These are phyloP conservation scores for Choiromyces venosus DNA, from an alignment of 495 filamentous ascomycete genomes.

Conservation along the genomic window DNA sequence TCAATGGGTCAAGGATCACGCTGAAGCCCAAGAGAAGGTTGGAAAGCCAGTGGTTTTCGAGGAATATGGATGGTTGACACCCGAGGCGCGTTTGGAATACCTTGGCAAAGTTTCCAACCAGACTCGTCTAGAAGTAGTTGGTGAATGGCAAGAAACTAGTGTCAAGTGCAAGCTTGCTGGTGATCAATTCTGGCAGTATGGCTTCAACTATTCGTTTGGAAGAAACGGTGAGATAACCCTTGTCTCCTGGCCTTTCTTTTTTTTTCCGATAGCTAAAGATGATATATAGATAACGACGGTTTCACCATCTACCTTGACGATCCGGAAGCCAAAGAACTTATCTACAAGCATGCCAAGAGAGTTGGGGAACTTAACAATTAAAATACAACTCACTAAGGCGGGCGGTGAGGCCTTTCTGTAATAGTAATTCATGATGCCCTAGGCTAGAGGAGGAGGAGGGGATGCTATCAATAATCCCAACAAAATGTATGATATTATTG, in stretches of 20 bases:
- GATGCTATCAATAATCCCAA: background rate
- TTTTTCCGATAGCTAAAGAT: background rate
- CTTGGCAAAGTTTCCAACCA: conserved; percentile 40
- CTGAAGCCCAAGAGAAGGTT: conserved; percentile 50
- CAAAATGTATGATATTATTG: background rate
- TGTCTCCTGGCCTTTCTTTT: background rate
- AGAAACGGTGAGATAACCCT: conserved; percentile 42
- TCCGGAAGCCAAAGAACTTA: conserved; percentile 26
- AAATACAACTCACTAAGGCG: background rate
- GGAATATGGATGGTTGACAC: conserved; percentile 54
- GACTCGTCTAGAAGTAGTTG: conserved; percentile 48
- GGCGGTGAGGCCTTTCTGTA: background rate
- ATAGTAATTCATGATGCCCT: background rate
- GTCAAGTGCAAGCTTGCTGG: conserved; percentile 51
- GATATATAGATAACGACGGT: conserved; percentile 51
- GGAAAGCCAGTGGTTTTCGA: conserved; percentile 65
- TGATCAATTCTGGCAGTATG: conserved; percentile 65
- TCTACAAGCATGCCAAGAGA: conserved; percentile 33
- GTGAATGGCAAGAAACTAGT: conserved; percentile 56
- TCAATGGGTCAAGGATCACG: conserved; percentile 60
- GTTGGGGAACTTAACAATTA: conserved; percentile 27
- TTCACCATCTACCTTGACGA: conserved; percentile 50
- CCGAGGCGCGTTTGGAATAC: conserved; percentile 45
- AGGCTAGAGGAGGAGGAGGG: background rate
- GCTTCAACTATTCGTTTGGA: conserved; percentile 52